Evolutionary conservation across 352 stramenopile genomes (phyloP).

Genomic region (Globisporangium parvum): DNA sequence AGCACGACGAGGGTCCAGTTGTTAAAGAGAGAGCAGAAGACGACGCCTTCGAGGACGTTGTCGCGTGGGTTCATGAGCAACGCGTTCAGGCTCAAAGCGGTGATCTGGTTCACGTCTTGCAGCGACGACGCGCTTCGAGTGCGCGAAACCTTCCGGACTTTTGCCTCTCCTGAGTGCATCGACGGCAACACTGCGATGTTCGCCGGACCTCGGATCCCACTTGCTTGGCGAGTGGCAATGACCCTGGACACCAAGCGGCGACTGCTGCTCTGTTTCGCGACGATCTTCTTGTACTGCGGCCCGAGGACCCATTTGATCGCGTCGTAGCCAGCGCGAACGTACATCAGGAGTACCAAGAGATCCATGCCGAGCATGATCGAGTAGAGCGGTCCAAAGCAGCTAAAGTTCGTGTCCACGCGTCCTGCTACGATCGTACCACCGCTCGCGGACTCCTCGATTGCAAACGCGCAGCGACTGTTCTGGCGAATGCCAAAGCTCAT

Average conservation of each 20-base stretch:
- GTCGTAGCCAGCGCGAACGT: conserved; percentile 11
- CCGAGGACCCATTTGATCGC: conserved; percentile 11
- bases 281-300: conserved; percentile 6
- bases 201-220: background rate
- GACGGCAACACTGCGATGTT: background rate
- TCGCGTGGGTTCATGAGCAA: background rate
- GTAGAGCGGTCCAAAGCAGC: conserved; percentile 17
- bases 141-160: background rate
- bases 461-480: conserved; percentile 13
- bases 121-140: conserved; percentile 1
- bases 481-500: conserved; percentile 16
- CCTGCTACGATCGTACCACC: background rate
- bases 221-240: background rate
- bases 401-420: conserved; percentile 15
- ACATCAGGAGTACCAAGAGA: conserved; percentile 10
- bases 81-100: background rate
- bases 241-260: background rate
- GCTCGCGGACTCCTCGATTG: background rate
- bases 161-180: background rate
- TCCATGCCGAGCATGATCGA: conserved; percentile 20
- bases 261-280: conserved; percentile 2
- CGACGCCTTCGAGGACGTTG: conserved; percentile 14
- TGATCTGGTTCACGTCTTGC: background rate
- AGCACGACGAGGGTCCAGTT: conserved; percentile 26
- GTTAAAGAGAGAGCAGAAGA: conserved; percentile 32